These are phyloP conservation scores for Capsicum rhomboideum DNA, from an alignment of 257 asterid genomes.

Conservation along the genomic window DNA sequence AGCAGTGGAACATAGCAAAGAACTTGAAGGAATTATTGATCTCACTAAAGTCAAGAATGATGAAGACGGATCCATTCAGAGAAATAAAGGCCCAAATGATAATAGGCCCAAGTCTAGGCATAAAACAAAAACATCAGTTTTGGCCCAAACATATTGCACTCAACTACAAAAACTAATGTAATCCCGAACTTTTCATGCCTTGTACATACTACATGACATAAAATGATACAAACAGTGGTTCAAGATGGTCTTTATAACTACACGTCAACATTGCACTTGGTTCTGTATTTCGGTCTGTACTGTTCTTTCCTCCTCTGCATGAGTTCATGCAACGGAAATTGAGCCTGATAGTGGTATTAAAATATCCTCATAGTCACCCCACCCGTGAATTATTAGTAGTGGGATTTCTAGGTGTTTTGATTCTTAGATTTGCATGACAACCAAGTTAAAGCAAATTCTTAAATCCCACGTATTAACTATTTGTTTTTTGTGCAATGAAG, in stretches of 20 bases:
- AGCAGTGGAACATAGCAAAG: neutral
- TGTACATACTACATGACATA: neutral
- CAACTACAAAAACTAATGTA: neutral
- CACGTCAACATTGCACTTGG: neutral
- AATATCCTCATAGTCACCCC: neutral
- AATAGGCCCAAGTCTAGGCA: too few species aligned
- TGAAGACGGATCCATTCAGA: too few species aligned
- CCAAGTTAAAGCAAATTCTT: neutral
- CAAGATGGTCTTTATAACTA: neutral
- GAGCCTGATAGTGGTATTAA: neutral
- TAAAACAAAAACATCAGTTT: too few species aligned
- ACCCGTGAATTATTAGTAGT: neutral
- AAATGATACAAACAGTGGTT: neutral
- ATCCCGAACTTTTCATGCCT: neutral
- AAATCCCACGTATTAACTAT: neutral
- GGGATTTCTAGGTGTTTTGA: neutral
- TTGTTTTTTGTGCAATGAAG: slow-evolving; percentile 27
- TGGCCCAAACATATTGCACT: too few species aligned
- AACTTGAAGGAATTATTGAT: neutral
- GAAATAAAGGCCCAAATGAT: too few species aligned
- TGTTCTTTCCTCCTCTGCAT: neutral
- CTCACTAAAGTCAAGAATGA: too few species aligned
- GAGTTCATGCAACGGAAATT: neutral
- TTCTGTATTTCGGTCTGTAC: neutral
- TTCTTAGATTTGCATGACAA: neutral